Percentiles rank a stretch among this genome's conserved stretches.
Conservation (phyloP, 73 alveolate genomes). For the Uronychia setigera region DNA sequence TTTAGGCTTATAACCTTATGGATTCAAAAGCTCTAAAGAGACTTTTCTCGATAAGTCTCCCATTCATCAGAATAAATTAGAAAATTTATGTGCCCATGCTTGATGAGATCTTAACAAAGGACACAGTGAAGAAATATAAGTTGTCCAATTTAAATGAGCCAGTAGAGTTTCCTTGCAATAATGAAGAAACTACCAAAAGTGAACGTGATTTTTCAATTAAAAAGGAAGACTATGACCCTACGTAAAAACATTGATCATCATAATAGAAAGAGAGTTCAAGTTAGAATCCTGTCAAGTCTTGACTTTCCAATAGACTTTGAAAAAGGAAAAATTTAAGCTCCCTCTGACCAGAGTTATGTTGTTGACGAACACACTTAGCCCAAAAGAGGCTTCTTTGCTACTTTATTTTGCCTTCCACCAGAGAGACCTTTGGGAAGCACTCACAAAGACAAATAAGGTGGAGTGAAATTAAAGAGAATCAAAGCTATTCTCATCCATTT, state of each 20-base stretch:
- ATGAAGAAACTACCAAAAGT: neutral
- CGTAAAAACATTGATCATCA: neutral
- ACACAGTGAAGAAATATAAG: neutral
- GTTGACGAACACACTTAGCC: neutral
- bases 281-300: conserved; percentile 16
- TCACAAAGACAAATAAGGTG: neutral
- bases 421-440: neutral
- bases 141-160: neutral
- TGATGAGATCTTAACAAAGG: conserved; percentile 27
- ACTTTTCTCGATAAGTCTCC: conserved; percentile 6
- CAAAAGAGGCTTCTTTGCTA: neutral
- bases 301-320: conserved; percentile 8
- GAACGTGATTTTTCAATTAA: neutral
- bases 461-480: conserved; percentile 2
- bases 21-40: neutral
- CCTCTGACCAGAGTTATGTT: neutral
- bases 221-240: neutral
- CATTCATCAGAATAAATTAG: conserved; percentile 32
- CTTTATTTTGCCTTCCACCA: neutral
- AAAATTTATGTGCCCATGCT: conserved; percentile 53
- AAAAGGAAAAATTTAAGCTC: neutral
- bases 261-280: neutral
- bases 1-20: neutral
- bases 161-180: neutral
- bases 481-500: conserved; percentile 77